phyloP scores from a whole-genome alignment of 2,329 filamentous ascomycete genomes.

The Ascochyta fabae region DNA sequence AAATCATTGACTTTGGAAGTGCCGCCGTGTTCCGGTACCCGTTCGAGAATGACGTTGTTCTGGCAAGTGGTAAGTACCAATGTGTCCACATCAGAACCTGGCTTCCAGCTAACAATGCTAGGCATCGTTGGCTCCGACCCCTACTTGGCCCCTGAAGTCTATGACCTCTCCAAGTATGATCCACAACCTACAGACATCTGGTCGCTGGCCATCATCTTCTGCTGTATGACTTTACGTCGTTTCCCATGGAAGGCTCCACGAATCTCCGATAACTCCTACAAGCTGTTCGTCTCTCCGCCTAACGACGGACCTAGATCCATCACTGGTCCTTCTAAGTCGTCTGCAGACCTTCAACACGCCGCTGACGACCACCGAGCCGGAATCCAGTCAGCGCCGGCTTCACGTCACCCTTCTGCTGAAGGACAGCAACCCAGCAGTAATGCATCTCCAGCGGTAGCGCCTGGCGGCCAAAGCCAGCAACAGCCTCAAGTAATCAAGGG shows the following conservation, averaged over 20 bases:
- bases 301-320: constrained; percentile 56
- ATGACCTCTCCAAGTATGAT: constrained; percentile 91
- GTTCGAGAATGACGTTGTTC: constrained; percentile 86
- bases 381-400: constrained; percentile 50
- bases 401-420: constrained; percentile 45
- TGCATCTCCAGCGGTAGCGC: constrained; percentile 26
- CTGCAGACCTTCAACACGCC: constrained; percentile 48
- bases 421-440: constrained; percentile 23
- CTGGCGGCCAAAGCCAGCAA: constrained; percentile 58
- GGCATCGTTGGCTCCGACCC: constrained; percentile 88
- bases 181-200: constrained; percentile 94
- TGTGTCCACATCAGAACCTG: neutral
- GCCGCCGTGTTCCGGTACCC: constrained; percentile 97
- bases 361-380: constrained; percentile 35
- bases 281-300: constrained; percentile 86
- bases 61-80: constrained; percentile 72
- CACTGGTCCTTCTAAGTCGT: constrained; percentile 41
- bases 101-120: constrained; percentile 44
- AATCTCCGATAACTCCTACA: constrained; percentile 90
- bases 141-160: constrained; percentile 95
- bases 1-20: constrained; percentile 98
- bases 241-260: constrained; percentile 98
- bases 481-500: constrained; percentile 75
- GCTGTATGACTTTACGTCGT: constrained; percentile 93
- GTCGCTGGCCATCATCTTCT: constrained; percentile 98